Evolutionary conservation across 1,284 basidiomycete genomes (phyloP).

Genomic region (Porphyrellus sp.): DNA sequence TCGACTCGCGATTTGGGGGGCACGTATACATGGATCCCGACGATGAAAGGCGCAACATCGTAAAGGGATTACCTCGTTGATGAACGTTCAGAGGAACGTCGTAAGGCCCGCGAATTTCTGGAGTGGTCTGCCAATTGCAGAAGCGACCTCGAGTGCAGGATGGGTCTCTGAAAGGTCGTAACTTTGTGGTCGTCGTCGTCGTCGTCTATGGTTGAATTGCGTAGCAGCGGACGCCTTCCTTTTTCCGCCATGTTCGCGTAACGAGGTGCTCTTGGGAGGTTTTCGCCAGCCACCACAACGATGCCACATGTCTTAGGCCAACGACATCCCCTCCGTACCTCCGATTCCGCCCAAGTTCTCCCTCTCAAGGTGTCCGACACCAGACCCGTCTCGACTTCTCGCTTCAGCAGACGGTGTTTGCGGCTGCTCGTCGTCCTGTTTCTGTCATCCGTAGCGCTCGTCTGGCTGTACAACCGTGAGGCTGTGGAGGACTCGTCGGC

Average conservation of each 20-base stretch:
- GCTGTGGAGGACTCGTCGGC: background rate
- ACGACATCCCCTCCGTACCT: slow-evolving; percentile 8
- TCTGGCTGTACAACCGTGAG: slow-evolving; percentile 21
- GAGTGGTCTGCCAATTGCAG: too few relatives aligned
- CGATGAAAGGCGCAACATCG: too few relatives aligned
- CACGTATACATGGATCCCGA: background rate
- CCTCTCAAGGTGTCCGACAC: slow-evolving; percentile 19
- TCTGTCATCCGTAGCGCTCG: slow-evolving; percentile 12
- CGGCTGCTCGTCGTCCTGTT: slow-evolving; percentile 22
- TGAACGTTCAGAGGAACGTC: too few relatives aligned
- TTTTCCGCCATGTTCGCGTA: background rate
- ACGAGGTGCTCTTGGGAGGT: background rate
- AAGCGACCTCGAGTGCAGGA: too few relatives aligned
- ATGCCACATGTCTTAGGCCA: slow-evolving; percentile 11
- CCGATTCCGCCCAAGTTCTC: slow-evolving; percentile 15
- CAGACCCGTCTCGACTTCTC: background rate
- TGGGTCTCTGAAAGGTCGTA: background rate
- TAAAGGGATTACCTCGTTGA: too few relatives aligned
- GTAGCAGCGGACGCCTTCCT: background rate
- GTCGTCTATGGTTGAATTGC: background rate
- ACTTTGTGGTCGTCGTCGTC: background rate
- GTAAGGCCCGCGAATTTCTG: too few relatives aligned
- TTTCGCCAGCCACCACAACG: slow-evolving; percentile 4
- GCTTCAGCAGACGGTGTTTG: slow-evolving; percentile 14
- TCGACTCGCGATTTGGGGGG: background rate